Base-by-base conservation (phyloP, 2,329 filamentous ascomycete species). In the Apiospora koreana region DNA sequence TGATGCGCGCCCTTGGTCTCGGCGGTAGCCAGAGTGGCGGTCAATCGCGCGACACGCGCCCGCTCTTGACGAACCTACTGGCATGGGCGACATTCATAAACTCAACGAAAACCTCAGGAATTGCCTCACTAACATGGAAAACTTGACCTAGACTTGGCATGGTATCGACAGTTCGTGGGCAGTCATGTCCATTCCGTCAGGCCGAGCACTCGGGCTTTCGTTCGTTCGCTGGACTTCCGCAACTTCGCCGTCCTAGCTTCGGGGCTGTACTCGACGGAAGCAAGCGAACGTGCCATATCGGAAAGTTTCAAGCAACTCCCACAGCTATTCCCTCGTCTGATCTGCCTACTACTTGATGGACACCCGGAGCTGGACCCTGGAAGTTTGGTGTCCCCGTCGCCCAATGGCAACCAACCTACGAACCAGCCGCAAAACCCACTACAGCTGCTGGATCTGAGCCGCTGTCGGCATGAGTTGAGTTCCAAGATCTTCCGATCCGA, bases 221-320 rank as follows among this genome's bases (percentile, higher is more conserved):
- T 86, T 68, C 81, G 79, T 18, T 80, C 83, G 0, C 77, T 89
- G 23, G 87, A 90, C 77, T 83, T 85, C 41, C 82, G 86, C 28
- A 69, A 74, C 25, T 84, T 86, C 71, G 81, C 80, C 68, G 76
- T 79, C 62, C 78, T 79, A 38, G 77, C 79, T 8, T 82, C 82
- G 23, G 80, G 82, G 28, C 83, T 86, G 70, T 80, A 82, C 46
- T 81, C 81, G 7, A 79, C 77, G 1, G 81, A 83, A 71, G 77
- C 79, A 23, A 79, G 78, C 70, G 79, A 79, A 35, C 75, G 74
- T 35, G 81, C 77, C 62, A 79, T 85, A 35, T 81, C 81, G 16
- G 76, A 80, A 28, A 83, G 80, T 43, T 80, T 89, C 68, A 80
- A 75, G 64, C 73, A 74, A 16, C 77, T 86, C 0, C 74, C 83